These are phyloP conservation scores for Morella rubra DNA, from an alignment of 306 rosid genomes.

Conservation along the genomic window DNA sequence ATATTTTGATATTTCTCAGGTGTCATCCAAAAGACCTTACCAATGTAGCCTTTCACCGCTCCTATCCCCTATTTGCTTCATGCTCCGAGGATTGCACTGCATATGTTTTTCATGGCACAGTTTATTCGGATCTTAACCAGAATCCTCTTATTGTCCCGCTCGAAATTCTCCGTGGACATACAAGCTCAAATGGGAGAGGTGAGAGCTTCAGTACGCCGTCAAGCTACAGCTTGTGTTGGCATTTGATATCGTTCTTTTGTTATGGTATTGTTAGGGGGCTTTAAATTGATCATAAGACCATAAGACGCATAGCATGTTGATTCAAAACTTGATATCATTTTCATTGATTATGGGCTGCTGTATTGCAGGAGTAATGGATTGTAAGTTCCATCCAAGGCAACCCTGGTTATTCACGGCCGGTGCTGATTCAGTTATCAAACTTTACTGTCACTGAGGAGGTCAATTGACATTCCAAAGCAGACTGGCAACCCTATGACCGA, in stretches of 20 bases:
- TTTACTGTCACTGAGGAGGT: conserved; percentile 60
- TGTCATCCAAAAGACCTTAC: conserved; percentile 91
- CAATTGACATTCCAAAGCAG: not conserved
- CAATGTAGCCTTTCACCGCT: conserved; percentile 69
- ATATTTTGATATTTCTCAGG: conserved; percentile 49
- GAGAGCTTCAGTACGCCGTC: conserved; percentile 18
- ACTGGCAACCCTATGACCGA: not conserved
- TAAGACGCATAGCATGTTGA: not conserved
- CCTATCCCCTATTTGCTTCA: conserved; percentile 81
- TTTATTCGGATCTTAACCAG: conserved; percentile 87
- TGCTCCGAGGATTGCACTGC: conserved; percentile 91
- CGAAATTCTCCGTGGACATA: conserved; percentile 83
- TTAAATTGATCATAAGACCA: too few relatives aligned
- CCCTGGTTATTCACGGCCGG: conserved; percentile 95
- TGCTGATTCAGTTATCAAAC: conserved; percentile 75
- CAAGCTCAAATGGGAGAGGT: conserved; percentile 78
- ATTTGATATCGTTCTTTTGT: not conserved
- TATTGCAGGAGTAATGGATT: conserved; percentile 82
- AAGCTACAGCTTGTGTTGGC: too few relatives aligned
- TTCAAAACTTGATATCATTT: not conserved
- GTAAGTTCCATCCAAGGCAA: conserved; percentile 92
- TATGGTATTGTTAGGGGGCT: not conserved
- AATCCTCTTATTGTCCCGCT: conserved; percentile 89
- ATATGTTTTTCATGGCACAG: conserved; percentile 90
- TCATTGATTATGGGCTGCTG: conserved; percentile 13